These are phyloP conservation scores for Wallacemonas sp. DNA, from an alignment of 208 protist genomes.

Conservation along the genomic window DNA sequence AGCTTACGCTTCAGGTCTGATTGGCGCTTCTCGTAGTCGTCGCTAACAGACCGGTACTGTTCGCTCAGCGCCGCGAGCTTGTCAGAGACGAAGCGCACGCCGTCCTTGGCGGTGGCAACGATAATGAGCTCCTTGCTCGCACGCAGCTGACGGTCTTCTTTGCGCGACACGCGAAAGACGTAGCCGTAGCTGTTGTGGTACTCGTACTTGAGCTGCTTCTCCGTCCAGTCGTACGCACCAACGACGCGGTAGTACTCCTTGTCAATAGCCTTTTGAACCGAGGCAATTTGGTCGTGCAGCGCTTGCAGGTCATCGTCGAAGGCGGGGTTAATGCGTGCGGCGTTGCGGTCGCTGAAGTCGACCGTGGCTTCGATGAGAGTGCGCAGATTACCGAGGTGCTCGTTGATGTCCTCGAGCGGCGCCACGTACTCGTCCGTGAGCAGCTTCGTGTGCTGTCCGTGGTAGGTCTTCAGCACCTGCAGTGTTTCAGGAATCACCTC, in stretches of 20 bases:
- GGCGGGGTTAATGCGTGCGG: conserved; percentile 86
- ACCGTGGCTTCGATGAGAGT: conserved; percentile 82
- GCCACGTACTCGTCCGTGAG: conserved; percentile 83
- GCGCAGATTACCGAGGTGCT: conserved; percentile 76
- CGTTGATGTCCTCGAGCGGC: conserved; percentile 83
- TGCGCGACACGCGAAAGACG: conserved; percentile 90
- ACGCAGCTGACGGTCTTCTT: conserved; percentile 90
- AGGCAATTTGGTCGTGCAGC: conserved; percentile 72
- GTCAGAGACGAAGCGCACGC: conserved; percentile 92
- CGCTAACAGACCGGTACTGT: conserved; percentile 68
- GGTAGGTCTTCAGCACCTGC: conserved; percentile 65
- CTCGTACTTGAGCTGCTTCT: conserved; percentile 92
- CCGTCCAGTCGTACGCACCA: conserved; percentile 72
- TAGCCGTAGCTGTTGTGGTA: conserved; percentile 87
- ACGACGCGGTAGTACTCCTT: conserved; percentile 67
- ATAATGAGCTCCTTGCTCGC: conserved; percentile 70
- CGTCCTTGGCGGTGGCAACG: conserved; percentile 92
- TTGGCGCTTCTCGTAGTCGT: conserved; percentile 80
- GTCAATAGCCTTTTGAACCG: conserved; percentile 72
- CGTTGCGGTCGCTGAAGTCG: conserved; percentile 75
- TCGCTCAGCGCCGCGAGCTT: conserved; percentile 83
- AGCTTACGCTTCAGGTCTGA: conserved; percentile 89
- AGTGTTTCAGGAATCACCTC: conserved; percentile 50
- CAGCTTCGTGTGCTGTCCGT: conserved; percentile 65
- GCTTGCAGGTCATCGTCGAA: conserved; percentile 94